Conservation (phyloP, 192 early-diverging fungal species). For the Kickxella alabastrina region DNA sequence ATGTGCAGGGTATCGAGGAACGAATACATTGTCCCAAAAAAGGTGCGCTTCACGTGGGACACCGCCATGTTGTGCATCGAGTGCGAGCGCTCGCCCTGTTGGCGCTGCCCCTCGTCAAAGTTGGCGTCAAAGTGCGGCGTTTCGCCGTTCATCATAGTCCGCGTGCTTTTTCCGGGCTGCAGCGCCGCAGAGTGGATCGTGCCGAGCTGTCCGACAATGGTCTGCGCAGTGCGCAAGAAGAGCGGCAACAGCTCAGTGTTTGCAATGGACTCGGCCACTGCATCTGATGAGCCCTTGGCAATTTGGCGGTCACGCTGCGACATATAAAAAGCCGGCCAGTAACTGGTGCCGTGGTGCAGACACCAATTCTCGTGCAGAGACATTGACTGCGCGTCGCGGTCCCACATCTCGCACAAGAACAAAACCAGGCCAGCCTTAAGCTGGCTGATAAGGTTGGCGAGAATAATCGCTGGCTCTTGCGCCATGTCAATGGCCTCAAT, state of each 20-base stretch:
- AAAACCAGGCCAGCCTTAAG: conserved; percentile 72
- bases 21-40: conserved; percentile 68
- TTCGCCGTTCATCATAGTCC: conserved; percentile 33
- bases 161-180: conserved; percentile 43
- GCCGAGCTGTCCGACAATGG: conserved; percentile 30
- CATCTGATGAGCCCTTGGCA: conserved; percentile 19
- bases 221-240: conserved; percentile 45
- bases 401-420: conserved; percentile 71
- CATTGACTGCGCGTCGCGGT: conserved; percentile 58
- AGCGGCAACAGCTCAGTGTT: conserved; percentile 48
- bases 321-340: conserved; percentile 47
- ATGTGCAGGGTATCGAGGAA: conserved; percentile 82
- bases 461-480: conserved; percentile 62
- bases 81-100: conserved; percentile 52
- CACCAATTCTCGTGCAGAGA: conserved; percentile 46
- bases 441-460: conserved; percentile 67
- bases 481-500: conserved; percentile 70
- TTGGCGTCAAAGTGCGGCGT: conserved; percentile 41
- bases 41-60: conserved; percentile 56
- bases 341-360: conserved; percentile 42
- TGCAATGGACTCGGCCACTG: conserved; percentile 35
- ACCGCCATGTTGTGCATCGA: conserved; percentile 50
- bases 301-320: conserved; percentile 26
- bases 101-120: conserved; percentile 43
- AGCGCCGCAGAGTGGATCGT: conserved; percentile 39